phyloP scores from a whole-genome alignment of 345 rosid genomes.

The Aegle marmelos region DNA sequence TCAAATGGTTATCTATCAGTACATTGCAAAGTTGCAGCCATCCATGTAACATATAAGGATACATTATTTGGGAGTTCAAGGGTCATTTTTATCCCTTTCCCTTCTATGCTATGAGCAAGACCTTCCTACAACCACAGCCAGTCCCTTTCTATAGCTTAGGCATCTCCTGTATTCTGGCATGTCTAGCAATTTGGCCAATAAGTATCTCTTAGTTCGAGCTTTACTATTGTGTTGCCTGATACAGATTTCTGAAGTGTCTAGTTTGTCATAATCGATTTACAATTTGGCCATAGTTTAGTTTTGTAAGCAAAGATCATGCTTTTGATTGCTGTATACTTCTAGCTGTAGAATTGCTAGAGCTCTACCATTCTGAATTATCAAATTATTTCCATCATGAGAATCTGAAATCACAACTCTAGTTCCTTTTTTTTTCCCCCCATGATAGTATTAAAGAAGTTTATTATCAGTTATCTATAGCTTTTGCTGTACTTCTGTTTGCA shows the following conservation, averaged over 20 bases:
- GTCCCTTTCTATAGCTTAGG: not conserved
- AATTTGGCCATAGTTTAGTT: not conserved
- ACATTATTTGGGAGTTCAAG: not conserved
- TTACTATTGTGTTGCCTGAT: not conserved
- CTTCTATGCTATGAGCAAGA: not conserved
- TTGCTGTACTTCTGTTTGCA: too few relatives aligned
- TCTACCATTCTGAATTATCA: not conserved
- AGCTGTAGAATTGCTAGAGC: not conserved
- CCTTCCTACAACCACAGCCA: not conserved
- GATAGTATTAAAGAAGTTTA: not conserved
- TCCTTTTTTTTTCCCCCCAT: not conserved
- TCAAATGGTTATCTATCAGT: not conserved
- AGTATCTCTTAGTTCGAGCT: not conserved
- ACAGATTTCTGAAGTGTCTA: not conserved
- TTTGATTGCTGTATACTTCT: not conserved
- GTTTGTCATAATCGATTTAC: not conserved
- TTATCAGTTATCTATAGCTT: not conserved
- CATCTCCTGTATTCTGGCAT: not conserved
- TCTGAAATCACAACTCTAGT: not conserved
- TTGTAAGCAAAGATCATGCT: not conserved
- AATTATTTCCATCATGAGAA: not conserved
- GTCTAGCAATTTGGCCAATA: not conserved
- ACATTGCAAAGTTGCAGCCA: not conserved
- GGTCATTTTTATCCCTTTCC: not conserved
- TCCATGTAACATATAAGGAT: not conserved